Conservation (phyloP, 2,329 filamentous ascomycete genomes). For the Aspergillus tamarii region DNA sequence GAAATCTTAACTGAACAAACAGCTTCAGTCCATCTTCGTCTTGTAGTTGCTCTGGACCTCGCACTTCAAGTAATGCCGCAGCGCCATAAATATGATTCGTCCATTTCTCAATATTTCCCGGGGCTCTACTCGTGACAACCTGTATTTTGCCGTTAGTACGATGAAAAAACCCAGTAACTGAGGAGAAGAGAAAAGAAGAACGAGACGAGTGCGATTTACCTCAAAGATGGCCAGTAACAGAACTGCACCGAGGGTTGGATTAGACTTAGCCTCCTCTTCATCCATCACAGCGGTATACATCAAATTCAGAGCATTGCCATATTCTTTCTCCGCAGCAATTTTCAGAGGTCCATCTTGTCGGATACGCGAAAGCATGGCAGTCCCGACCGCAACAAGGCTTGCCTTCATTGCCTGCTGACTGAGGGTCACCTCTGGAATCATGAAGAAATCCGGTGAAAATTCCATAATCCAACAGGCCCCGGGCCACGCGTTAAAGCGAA, state of each 20-base stretch:
- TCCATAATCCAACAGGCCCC: slow-evolving; percentile 30
- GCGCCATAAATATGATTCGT: slow-evolving; percentile 64
- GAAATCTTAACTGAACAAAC: slow-evolving; percentile 60
- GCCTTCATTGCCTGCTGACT: slow-evolving; percentile 43
- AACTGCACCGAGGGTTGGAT: slow-evolving; percentile 56
- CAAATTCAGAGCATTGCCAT: slow-evolving; percentile 57
- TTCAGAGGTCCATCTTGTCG: slow-evolving; percentile 52
- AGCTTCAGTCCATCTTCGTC: slow-evolving; percentile 53
- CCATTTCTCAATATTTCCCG: slow-evolving; percentile 54
- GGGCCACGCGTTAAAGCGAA: slow-evolving; percentile 38
- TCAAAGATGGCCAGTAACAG: slow-evolving; percentile 65
- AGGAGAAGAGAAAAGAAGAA: neutral
- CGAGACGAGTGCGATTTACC: slow-evolving; percentile 42
- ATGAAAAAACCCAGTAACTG: neutral
- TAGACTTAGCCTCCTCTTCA: slow-evolving; percentile 38
- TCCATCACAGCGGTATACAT: slow-evolving; percentile 38
- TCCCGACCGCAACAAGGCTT: slow-evolving; percentile 61
- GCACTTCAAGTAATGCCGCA: slow-evolving; percentile 57
- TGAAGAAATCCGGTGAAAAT: slow-evolving; percentile 27
- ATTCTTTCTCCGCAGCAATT: slow-evolving; percentile 55
- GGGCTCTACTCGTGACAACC: slow-evolving; percentile 46
- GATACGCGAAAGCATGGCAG: slow-evolving; percentile 62
- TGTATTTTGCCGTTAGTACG: slow-evolving; percentile 20
- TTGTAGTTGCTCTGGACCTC: slow-evolving; percentile 43
- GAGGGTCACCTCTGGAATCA: slow-evolving; percentile 21